A percentile compares a stretch with the other conserved stretches of the same genome.
phyloP scores from a whole-genome alignment of 129 eudicot genomes.

The Silybum marianum region DNA sequence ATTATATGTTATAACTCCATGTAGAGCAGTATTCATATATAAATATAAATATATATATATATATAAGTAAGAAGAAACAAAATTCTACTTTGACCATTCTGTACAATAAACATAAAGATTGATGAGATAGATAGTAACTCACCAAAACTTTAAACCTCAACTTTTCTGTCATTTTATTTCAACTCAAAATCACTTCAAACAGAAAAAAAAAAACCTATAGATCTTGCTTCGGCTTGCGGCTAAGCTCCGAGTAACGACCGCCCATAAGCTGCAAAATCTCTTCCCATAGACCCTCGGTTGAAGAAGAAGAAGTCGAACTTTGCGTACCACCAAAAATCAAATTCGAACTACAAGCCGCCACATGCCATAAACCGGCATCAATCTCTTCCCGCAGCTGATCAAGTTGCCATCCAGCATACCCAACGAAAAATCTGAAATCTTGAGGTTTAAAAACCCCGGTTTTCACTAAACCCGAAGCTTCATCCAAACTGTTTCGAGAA shows the following conservation, averaged over 20 bases:
- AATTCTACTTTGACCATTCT: constrained; percentile 37
- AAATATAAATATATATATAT: too few species aligned
- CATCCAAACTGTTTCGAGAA: constrained; percentile 70
- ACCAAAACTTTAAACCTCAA: constrained; percentile 20
- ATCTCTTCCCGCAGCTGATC: constrained; percentile 84
- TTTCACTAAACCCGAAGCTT: constrained; percentile 70
- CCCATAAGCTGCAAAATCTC: constrained; percentile 95
- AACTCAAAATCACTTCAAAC: constrained; percentile 6
- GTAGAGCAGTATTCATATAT: constrained; percentile 14
- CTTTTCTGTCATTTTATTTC: constrained; percentile 26
- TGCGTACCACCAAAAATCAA: constrained; percentile 52
- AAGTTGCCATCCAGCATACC: constrained; percentile 93
- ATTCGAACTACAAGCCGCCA: constrained; percentile 82
- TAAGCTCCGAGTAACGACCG: constrained; percentile 90
- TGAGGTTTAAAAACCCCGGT: constrained; percentile 65
- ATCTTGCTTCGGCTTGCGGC: constrained; percentile 97
- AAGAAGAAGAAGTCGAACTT: too few species aligned
- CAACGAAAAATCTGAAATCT: constrained; percentile 82
- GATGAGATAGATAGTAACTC: background rate
- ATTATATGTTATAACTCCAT: constrained; percentile 24
- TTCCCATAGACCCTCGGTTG: constrained; percentile 79
- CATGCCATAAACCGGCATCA: constrained; percentile 75
- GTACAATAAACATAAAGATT: constrained; percentile 35
- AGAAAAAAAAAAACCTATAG: constrained; percentile 43
- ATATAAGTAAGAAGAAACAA: constrained; percentile 4